phyloP scores from a whole-genome alignment of 441 rosid species.

The Geranium incanum region DNA sequence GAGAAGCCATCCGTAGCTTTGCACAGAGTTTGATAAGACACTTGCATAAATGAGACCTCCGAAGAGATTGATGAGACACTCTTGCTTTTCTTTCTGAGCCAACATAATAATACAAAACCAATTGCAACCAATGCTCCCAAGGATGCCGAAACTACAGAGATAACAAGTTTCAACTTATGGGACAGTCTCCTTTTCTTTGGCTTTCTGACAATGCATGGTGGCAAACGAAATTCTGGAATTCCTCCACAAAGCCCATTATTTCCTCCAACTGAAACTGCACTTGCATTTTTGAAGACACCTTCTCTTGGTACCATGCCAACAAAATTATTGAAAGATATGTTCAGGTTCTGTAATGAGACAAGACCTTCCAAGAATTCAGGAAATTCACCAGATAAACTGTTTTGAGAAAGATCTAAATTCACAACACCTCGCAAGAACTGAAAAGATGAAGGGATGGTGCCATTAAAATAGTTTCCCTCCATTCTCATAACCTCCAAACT shows the following conservation, averaged over 20 bases:
- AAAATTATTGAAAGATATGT: slow-evolving; percentile 25
- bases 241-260: slow-evolving; percentile 31
- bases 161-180: neutral
- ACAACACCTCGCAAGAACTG: slow-evolving; percentile 18
- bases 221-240: slow-evolving; percentile 16
- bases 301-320: slow-evolving; percentile 18
- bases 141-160: neutral
- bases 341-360: slow-evolving; percentile 1
- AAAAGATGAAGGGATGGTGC: slow-evolving; percentile 19
- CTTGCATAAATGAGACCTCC: neutral
- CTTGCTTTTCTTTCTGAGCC: slow-evolving; percentile 10
- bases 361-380: slow-evolving; percentile 16
- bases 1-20: slow-evolving; percentile 18
- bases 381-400: slow-evolving; percentile 22
- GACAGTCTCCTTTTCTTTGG: neutral
- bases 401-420: slow-evolving; percentile 20
- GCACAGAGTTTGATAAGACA: slow-evolving; percentile 9
- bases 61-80: neutral
- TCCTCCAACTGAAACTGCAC: slow-evolving; percentile 17
- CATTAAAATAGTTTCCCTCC: slow-evolving; percentile 24
- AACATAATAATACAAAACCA: neutral
- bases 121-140: slow-evolving; percentile 2
- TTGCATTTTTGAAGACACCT: slow-evolving; percentile 27
- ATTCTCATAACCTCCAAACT: slow-evolving; percentile 17
- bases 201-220: slow-evolving; percentile 13